These are phyloP conservation scores for Carnegiea gigantea DNA, from an alignment of 179 eudicot genomes.

Conservation along the genomic window DNA sequence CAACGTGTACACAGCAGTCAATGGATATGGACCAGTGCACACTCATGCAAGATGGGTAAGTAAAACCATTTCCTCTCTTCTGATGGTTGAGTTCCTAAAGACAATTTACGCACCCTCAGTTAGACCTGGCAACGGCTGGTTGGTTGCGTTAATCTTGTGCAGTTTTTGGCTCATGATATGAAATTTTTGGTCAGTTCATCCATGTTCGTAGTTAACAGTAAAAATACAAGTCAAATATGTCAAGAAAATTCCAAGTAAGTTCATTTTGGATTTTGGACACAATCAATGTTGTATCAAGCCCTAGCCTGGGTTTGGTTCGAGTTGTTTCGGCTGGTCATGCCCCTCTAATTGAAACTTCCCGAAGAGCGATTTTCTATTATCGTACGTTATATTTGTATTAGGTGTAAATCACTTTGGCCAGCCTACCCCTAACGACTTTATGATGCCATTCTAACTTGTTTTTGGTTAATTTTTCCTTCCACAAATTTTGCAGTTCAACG, in stretches of 20 bases:
- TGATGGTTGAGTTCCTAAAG: background rate
- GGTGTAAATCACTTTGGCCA: background rate
- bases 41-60: slow-evolving; percentile 90
- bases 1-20: slow-evolving; percentile 61
- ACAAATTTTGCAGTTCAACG: slow-evolving; percentile 57
- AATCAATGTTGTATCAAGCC: no score
- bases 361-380: background rate
- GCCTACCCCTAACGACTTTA: background rate
- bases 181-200: no score
- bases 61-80: slow-evolving; percentile 3
- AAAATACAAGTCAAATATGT: no score
- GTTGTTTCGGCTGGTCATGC: no score
- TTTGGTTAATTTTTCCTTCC: background rate
- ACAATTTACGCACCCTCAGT: background rate
- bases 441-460: slow-evolving; percentile 5
- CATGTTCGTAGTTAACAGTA: no score
- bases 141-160: no score
- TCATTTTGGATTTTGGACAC: no score
- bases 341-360: no score
- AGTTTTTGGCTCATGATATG: no score
- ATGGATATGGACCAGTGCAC: slow-evolving; percentile 87
- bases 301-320: no score
- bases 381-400: no score
- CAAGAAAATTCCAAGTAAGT: no score
- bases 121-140: background rate